Evolutionary conservation across 2,329 filamentous ascomycete species (phyloP), one percentile per base, ranked within the genome.

Genomic region (Chrysosporium queenslandicum): DNA sequence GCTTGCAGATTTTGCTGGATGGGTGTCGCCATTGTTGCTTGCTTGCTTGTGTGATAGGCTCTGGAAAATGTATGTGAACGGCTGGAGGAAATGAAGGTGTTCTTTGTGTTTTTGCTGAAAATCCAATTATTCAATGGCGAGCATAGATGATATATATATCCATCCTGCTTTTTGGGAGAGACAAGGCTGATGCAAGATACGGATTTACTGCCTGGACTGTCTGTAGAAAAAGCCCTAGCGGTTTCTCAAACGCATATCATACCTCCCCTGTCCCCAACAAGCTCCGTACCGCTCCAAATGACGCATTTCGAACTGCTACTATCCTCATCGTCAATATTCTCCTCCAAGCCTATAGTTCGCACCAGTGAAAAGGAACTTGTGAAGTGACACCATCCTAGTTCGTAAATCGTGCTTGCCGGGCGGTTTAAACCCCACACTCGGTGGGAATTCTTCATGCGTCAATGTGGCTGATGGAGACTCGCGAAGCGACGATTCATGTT

Each of bases 1-100:
- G 73, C 64, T 50, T 77, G 70, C 20, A 84, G 65, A 54, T 80
- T 79, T 56, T 77, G 65, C 59, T 80, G 77, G 52, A 74, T 73
- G 12, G 70, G 63, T 42, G 74, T 71, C 23, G 70, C 61, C 71
- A 73, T 72, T 16, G 30, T 53, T 32, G 18, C 7, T n/a, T 32
- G n/a, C 7, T 40, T 9, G 9, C 23, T 30, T 5, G 27, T 23
- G 11, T 30, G 30, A 8, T 25, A 25, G 5, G 16, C 34, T 20
- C 9, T 47, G 14, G n/a, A 34, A 20, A 7, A 25, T 29, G 25
- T 36, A 23, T 23, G 7, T 32, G 23, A 36, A 30, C 25, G 4
- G 40, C 40, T 25, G 12, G n/a, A 16, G 16, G 2, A 12, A 45
- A 11, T 46, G n/a, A 34, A 32, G 9, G 5, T 40, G 37, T 14